Percentiles rank a stretch among this genome's conserved stretches.
Evolutionary conservation across 2,329 filamentous ascomycete genomes (phyloP).

Genomic region (Drechmeria coniospora): DNA sequence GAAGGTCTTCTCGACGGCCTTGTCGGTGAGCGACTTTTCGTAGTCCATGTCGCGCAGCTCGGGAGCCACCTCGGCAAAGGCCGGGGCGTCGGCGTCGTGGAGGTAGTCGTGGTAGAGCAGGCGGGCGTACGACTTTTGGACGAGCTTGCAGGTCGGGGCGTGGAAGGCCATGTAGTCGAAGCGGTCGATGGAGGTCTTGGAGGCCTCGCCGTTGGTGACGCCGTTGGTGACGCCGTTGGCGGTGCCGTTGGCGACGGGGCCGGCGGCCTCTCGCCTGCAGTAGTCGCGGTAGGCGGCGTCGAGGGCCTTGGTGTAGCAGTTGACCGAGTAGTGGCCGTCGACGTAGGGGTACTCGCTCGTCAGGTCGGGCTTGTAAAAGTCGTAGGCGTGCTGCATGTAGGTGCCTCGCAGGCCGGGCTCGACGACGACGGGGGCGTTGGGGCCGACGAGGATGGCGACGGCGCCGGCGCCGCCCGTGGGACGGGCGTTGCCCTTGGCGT

Average conservation of each 20-base stretch:
- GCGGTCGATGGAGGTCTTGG: constrained; percentile 55
- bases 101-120: constrained; percentile 80
- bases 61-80: constrained; percentile 59
- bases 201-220: constrained; percentile 29
- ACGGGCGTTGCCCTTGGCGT: constrained; percentile 69
- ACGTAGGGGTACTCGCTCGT: constrained; percentile 79
- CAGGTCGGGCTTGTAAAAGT: constrained; percentile 83
- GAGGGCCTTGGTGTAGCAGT: constrained; percentile 68
- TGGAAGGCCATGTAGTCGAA: constrained; percentile 80
- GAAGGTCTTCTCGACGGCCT: constrained; percentile 74
- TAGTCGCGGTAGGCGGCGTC: constrained; percentile 73
- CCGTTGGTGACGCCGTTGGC: constrained; percentile 37
- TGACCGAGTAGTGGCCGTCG: constrained; percentile 69
- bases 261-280: constrained; percentile 55
- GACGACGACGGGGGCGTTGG: constrained; percentile 59
- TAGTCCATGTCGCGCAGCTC: constrained; percentile 70
- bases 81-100: constrained; percentile 46
- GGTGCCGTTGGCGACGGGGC: constrained; percentile 21
- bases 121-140: constrained; percentile 71
- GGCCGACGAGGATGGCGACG: constrained; percentile 66
- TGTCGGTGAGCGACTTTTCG: constrained; percentile 64
- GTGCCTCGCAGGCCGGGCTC: constrained; percentile 67
- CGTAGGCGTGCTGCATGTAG: constrained; percentile 74
- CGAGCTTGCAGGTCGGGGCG: constrained; percentile 74
- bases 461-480: constrained; percentile 69